Evolutionary conservation across 805 yeast genomes (phyloP), one percentile per base, ranked within the genome.

Genomic region (Ogataea pilisensis): DNA sequence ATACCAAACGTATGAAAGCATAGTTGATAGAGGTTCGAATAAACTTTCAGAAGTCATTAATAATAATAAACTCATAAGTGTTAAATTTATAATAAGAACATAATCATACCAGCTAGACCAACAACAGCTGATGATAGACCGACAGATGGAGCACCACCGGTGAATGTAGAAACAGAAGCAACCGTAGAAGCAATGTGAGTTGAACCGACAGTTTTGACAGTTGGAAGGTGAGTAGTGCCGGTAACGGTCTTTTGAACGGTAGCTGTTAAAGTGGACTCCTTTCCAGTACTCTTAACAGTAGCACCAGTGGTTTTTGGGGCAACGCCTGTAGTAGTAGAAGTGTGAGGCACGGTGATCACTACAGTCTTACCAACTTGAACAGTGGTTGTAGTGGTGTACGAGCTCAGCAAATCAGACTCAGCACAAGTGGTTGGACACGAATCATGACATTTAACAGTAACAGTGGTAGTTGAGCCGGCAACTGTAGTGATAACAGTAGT

Each of bases 401-500:
- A 24, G 8, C 35, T 40, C 6, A 48, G 27, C 30, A 47, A 35
- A 25, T 39, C 50, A 11, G 42, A n/a, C 17, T 27, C 35, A 17
- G 43, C 41, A n/a, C 42, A 37, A 16, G 44, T 31, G 1, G 40
- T 8, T 3, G 37, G 20, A 31, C 54, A 49, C 11, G 35, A 19
- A n/a, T 46, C 48, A 28, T 45, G 27, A 36, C 50, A 47, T 17
- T 51, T 30, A 31, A 47, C 50, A 19, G 54, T 49, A 18, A 48
- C 50, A 26, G 50, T 48, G 11, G 52, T 48, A 9, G 43, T 21
- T 4, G 37, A 34, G 18, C 31, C 37, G 4, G 18, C 24, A 20
- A 26, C 24, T 18, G 34, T 4, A 8, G 34, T 31, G 34, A 22
- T 22, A 11, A 22, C 26, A 8, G 26, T 22, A 22, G 26, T 22